Base-by-base conservation (phyloP, 768 basidiomycete species). In the Suillus alpinus region DNA sequence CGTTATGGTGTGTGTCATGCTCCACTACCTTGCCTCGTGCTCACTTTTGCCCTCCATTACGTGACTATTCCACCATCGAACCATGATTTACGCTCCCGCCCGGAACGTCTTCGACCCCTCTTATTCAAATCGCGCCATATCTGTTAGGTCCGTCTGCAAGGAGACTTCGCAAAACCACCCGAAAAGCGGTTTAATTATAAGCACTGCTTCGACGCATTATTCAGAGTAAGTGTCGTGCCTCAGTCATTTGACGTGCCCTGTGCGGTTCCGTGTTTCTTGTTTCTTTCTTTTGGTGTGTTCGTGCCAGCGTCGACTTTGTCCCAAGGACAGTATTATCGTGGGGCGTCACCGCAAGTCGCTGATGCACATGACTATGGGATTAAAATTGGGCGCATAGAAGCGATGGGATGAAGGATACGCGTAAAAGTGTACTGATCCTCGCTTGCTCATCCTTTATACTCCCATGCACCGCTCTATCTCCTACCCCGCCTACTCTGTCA, bases 111-210 rank as follows among this genome's bases (percentile, higher is more conserved):
- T 36, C 50, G 47, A 36, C 57, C 29, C 8, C 3, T 34, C n/a
- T 31, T 9, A 32, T 26, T 37, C 2, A 23, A 32, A 58, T 58
- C 14, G 34, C 51, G 16, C 29, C 32, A 57, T 56, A 12, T 55
- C 23, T 26, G 29, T 66, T 62, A 83, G 80, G 82, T 95, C 46
- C 88, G 94, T 58, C 80, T 96, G 62, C 94, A 95, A 75, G 93
- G 89, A 40, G 94, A 96, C 75, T 88, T 91, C 67, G 93, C 92
- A 6, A 95, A 95, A 71, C 84, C 91, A 1, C 86, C 88, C 9
- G 92, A 92, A 76, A 91, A 92, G 73, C 81, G 91, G 47, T 89
- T 94, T 78, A 92, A 92, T 68, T 96, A 96, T 73, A 92, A 91
- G 77, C 83, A 95, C 72, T 91, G 88, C 65, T 85, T 95, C 58